phyloP scores from a whole-genome alignment of 495 filamentous ascomycete species.

The Talaromyces proteolyticus region DNA sequence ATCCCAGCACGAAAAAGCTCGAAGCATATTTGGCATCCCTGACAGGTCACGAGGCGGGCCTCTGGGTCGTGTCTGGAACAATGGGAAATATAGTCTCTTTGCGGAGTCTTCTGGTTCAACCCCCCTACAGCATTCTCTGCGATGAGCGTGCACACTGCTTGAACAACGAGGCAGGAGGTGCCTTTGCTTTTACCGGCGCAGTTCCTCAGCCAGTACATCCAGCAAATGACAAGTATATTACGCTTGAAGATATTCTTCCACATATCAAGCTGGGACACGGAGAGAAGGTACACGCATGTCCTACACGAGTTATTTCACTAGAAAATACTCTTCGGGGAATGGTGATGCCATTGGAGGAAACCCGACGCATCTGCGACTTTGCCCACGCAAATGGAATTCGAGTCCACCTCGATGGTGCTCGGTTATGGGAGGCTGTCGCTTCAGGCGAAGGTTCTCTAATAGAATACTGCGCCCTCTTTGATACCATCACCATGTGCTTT shows the following conservation, averaged over 20 bases:
- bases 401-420: slow-evolving; percentile 19
- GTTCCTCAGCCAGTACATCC: slow-evolving; percentile 12
- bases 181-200: slow-evolving; percentile 12
- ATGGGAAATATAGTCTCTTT: slow-evolving; percentile 74
- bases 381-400: slow-evolving; percentile 7
- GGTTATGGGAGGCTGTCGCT: slow-evolving; percentile 15
- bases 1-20: slow-evolving; percentile 56
- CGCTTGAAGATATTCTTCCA: slow-evolving; percentile 58
- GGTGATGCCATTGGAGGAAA: slow-evolving; percentile 14
- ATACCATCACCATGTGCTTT: slow-evolving; percentile 10
- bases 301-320: slow-evolving; percentile 39
- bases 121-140: slow-evolving; percentile 59
- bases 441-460: slow-evolving; percentile 4
- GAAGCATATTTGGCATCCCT: slow-evolving; percentile 56
- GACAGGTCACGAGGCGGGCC: slow-evolving; percentile 57
- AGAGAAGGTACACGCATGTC: slow-evolving; percentile 23
- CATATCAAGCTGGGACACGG: slow-evolving; percentile 25
- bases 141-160: slow-evolving; percentile 59
- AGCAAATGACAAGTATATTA: slow-evolving; percentile 56
- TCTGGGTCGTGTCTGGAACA: slow-evolving; percentile 71
- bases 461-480: slow-evolving; percentile 6
- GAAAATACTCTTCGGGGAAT: slow-evolving; percentile 15
- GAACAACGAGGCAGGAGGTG: slow-evolving; percentile 32
- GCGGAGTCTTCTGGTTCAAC: slow-evolving; percentile 55
- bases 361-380: slow-evolving; percentile 9